Percentiles rank a stretch among this genome's conserved stretches.
Evolutionary conservation across 2,329 filamentous ascomycete species (phyloP).

Genomic region (Cladophialophora psammophila): DNA sequence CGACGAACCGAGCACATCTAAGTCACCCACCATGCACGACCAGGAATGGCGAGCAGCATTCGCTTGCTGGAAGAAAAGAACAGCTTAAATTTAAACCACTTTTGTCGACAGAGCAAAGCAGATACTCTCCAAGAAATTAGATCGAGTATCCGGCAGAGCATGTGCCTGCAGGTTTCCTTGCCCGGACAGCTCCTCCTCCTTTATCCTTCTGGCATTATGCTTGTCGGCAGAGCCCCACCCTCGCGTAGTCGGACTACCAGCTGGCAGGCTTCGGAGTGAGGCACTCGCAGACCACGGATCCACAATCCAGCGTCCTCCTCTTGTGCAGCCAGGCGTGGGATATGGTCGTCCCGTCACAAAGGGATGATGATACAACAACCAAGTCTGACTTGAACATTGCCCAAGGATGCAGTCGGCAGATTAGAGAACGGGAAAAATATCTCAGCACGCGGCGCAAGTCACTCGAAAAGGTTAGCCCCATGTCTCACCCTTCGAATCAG

Average conservation of each 20-base stretch:
- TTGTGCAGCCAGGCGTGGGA: background rate
- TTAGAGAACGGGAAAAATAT: slow-evolving; percentile 7
- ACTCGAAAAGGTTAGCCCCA: background rate
- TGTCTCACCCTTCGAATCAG: slow-evolving; percentile 8
- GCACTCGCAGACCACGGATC: background rate
- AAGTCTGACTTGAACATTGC: background rate
- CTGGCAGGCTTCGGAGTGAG: background rate
- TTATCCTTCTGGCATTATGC: background rate
- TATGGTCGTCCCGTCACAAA: background rate
- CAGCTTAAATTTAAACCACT: background rate
- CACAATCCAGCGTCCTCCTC: background rate
- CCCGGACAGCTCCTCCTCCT: background rate
- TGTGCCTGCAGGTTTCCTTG: background rate
- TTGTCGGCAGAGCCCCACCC: background rate
- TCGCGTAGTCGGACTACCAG: background rate
- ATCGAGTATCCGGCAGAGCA: background rate
- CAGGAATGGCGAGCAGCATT: background rate
- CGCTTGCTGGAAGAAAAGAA: background rate
- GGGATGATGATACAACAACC: background rate
- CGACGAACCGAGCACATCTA: background rate
- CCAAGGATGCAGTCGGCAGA: slow-evolving; percentile 1
- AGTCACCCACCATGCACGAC: background rate
- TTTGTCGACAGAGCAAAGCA: background rate
- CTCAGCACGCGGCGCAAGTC: slow-evolving; percentile 7
- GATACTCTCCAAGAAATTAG: background rate